These are phyloP conservation scores for Arabidopsis hybrid DNA, from an alignment of 441 rosid species.

Conservation along the genomic window DNA sequence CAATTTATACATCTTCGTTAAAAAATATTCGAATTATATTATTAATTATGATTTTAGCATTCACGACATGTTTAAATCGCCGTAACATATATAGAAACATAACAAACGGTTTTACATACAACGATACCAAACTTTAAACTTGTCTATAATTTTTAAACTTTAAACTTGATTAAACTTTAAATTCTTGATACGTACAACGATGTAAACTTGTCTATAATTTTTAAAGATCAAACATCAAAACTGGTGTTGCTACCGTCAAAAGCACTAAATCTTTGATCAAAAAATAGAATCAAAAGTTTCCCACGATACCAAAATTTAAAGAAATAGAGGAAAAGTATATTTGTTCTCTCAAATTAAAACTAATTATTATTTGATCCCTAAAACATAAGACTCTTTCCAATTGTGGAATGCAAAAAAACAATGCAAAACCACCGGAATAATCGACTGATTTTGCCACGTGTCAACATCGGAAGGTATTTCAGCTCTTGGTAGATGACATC, in stretches of 20 bases:
- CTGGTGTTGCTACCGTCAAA: not conserved
- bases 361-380: not conserved
- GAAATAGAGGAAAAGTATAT: not conserved
- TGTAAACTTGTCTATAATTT: too few species aligned
- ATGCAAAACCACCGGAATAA: conserved; percentile 4
- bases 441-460: conserved; percentile 6
- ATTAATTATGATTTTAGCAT: too few species aligned
- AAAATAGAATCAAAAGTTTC: not conserved
- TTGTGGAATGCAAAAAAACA: conserved; percentile 4
- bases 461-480: conserved; percentile 6
- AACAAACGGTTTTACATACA: not conserved
- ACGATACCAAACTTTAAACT: too few species aligned
- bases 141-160: too few species aligned
- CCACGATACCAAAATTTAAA: not conserved
- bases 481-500: conserved; percentile 23
- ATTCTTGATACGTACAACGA: not conserved
- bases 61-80: not conserved
- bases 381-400: conserved; percentile 34
- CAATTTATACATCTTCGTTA: too few species aligned
- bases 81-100: not conserved
- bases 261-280: not conserved
- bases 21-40: too few species aligned
- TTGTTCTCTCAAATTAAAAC: not conserved
- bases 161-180: too few species aligned
- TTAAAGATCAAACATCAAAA: not conserved